A percentile compares a stretch with the other conserved stretches of the same genome.
Evolutionary conservation across 257 asterid species (phyloP).

Genomic region (Vinca minor): DNA sequence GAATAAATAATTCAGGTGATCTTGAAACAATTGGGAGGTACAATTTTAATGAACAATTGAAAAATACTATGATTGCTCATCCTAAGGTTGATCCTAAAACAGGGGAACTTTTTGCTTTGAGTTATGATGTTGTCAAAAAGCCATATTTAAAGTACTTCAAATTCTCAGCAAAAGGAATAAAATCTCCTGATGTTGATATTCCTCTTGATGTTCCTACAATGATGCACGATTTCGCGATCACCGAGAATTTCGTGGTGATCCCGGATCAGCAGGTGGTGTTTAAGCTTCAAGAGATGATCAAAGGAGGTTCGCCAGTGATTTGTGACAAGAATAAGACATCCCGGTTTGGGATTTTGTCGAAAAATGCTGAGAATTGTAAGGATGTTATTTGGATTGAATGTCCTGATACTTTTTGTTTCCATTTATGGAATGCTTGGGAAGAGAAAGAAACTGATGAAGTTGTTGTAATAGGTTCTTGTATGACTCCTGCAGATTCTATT

Average conservation of each 20-base stretch:
- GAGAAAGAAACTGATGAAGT: constrained; percentile 53
- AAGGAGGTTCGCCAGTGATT: constrained; percentile 57
- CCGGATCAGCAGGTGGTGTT: constrained; percentile 81
- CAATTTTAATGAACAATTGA: constrained; percentile 33
- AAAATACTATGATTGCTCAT: constrained; percentile 57
- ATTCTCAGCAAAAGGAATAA: constrained; percentile 35
- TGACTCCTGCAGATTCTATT: constrained; percentile 69
- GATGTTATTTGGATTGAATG: constrained; percentile 48
- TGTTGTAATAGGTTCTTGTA: constrained; percentile 71
- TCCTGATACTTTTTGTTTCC: constrained; percentile 54
- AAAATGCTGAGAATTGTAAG: constrained; percentile 21
- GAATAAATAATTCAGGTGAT: constrained; percentile 34
- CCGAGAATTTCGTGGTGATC: constrained; percentile 50
- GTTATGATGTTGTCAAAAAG: constrained; percentile 47
- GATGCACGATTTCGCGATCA: constrained; percentile 74
- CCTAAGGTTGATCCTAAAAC: constrained; percentile 61
- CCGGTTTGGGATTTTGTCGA: constrained; percentile 44
- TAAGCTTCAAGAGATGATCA: constrained; percentile 59
- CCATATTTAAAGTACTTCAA: constrained; percentile 54
- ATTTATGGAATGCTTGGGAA: constrained; percentile 70
- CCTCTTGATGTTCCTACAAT: constrained; percentile 47
- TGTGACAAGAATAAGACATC: constrained; percentile 49
- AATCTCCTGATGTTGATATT: constrained; percentile 42
- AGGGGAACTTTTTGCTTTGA: constrained; percentile 43
- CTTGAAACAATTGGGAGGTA: constrained; percentile 42